Base-by-base conservation (phyloP, 106 monocot species). In the Platanthera zijinensis region DNA sequence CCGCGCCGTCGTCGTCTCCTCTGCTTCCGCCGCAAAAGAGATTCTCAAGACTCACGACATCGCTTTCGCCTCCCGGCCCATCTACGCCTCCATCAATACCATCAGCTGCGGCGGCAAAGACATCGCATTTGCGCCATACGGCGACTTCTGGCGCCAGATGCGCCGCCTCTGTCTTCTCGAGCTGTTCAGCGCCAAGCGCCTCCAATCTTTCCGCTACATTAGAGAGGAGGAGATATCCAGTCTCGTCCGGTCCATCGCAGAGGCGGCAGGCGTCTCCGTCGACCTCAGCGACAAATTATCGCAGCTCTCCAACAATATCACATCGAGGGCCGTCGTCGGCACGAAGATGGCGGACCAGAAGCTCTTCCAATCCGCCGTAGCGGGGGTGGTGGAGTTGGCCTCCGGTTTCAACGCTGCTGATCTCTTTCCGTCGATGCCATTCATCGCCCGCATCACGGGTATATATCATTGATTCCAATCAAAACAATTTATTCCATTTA, bases 161-260 rank as follows among this genome's bases (percentile, higher is more conserved):
- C 80, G 78, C 13, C 83, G 84, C 78, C 15, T 80, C 8, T 81
- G 80, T 71, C 57, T 87, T n/a, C 4, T 83, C 21, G 83, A 87
- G 78, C 81, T 87, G 6, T 57, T 84, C 7, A 73, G 81, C 53
- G 46, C 75, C 17, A 80, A 78, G 70, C 52, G 87, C n/a, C 81
- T 87, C 12, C 81, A 50, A 5, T 78, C 75, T 3, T 87, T 78
- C 30, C 80, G 78, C 22, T n/a, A 39, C n/a, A 54, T 84, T 25
- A 56, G 84, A 22, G 79, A 87, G 32, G 78, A 84, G 30, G 87
- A 84, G 64, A 71, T 63, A 13, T 8, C 18, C 11, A 48, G 50
- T 22, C 69, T 84, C 74, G 19, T 84, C 14, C 75, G 17, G 5
- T 74, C 74, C 62, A 75, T 87, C 11, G n/a, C 14, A 4, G 17